These are phyloP conservation scores for Fraxinus albicans DNA, from an alignment of 305 asterid genomes.

Conservation along the genomic window DNA sequence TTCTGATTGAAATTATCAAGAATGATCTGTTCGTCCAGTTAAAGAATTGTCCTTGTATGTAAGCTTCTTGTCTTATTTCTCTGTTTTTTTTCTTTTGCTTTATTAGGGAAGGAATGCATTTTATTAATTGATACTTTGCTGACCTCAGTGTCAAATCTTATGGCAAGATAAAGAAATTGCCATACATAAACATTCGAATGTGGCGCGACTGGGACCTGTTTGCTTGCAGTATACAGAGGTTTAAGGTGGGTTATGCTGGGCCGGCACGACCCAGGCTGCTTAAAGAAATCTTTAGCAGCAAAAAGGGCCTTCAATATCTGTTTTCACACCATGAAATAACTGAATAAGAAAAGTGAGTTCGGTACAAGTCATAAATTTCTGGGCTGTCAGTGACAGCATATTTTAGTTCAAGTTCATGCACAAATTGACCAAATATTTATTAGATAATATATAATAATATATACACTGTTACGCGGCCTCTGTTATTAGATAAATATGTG, in stretches of 20 bases:
- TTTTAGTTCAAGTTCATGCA: neutral
- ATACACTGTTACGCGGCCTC: neutral
- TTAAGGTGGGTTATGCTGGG: neutral
- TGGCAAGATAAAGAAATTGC: neutral
- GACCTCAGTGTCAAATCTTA: neutral
- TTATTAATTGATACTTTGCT: neutral
- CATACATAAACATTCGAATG: neutral
- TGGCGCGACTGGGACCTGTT: neutral
- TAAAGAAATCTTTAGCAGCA: neutral
- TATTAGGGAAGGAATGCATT: neutral
- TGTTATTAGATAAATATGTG: neutral
- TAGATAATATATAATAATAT: neutral
- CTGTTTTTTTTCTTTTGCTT: neutral
- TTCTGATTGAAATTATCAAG: neutral
- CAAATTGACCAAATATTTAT: slow-evolving; percentile 8
- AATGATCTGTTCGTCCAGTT: neutral
- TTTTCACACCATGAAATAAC: neutral
- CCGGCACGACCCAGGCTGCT: neutral
- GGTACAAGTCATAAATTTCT: neutral
- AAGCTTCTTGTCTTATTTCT: neutral
- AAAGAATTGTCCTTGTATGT: neutral
- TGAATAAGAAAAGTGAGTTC: neutral
- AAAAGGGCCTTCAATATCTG: neutral
- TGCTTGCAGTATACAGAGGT: neutral
- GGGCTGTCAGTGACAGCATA: neutral